Conservation (phyloP, 495 filamentous ascomycete genomes). For the Penicillium simplicissimum region DNA sequence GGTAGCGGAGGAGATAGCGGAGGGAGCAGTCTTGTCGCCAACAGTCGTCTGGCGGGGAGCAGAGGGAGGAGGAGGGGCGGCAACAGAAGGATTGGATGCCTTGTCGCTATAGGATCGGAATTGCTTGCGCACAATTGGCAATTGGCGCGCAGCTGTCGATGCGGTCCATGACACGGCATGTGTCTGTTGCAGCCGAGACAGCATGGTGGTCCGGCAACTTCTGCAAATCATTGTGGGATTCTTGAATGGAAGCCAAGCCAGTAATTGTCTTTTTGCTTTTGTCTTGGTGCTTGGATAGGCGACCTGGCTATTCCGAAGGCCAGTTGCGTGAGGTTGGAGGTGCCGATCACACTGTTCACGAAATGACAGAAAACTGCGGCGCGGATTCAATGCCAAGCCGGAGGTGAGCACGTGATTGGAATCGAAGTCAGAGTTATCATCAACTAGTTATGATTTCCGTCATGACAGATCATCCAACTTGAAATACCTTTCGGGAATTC, state of each 20-base stretch:
- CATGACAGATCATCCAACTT: not conserved
- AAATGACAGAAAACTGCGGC: constrained; percentile 42
- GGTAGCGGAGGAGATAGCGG: constrained; percentile 45
- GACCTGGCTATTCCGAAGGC: constrained; percentile 1
- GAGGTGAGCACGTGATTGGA: constrained; percentile 37
- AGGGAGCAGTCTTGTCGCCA: constrained; percentile 39
- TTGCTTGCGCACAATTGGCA: constrained; percentile 36
- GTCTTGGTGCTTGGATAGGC: not conserved
- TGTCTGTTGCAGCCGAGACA: constrained; percentile 41
- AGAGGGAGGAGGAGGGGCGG: constrained; percentile 51
- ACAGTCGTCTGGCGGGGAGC: constrained; percentile 49
- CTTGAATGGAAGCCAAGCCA: not conserved
- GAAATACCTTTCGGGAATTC: too few relatives aligned
- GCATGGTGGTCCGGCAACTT: constrained; percentile 46
- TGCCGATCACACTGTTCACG: constrained; percentile 19
- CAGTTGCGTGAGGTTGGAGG: constrained; percentile 10
- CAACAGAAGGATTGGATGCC: constrained; percentile 43
- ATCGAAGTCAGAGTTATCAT: not conserved
- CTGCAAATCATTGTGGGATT: constrained; percentile 48
- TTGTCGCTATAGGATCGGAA: constrained; percentile 42
- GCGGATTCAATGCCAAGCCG: constrained; percentile 48
- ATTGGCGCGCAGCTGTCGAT: constrained; percentile 33
- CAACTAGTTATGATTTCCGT: not conserved
- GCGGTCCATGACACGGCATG: constrained; percentile 32
- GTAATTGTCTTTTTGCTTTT: not conserved